phyloP scores from a whole-genome alignment of 2,329 filamentous ascomycete species.

The Cordyceps pruinosa region DNA sequence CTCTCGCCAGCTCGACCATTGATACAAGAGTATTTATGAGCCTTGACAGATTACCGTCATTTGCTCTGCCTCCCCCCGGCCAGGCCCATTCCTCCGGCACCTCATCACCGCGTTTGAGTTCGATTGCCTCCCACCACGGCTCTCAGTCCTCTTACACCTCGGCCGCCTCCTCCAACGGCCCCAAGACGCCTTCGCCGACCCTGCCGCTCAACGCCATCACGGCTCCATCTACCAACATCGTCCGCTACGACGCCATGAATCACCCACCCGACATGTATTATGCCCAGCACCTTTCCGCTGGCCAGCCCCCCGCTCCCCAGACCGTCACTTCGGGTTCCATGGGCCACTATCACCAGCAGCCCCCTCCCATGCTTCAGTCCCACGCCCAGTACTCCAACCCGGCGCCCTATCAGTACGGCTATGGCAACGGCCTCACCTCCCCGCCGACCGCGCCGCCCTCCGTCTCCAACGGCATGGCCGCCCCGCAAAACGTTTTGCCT shows the following conservation, averaged over 20 bases:
- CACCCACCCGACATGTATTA: slow-evolving; percentile 83
- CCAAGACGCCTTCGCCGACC: slow-evolving; percentile 72
- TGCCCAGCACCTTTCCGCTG: slow-evolving; percentile 69
- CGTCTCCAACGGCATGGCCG: slow-evolving; percentile 63
- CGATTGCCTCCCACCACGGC: slow-evolving; percentile 55
- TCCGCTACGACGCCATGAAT: slow-evolving; percentile 61
- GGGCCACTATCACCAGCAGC: slow-evolving; percentile 71
- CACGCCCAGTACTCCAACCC: slow-evolving; percentile 61
- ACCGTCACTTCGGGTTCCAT: slow-evolving; percentile 68
- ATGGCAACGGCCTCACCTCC: slow-evolving; percentile 72
- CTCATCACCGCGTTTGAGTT: slow-evolving; percentile 69
- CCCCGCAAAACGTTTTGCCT: slow-evolving; percentile 57
- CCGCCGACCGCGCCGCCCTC: slow-evolving; percentile 62
- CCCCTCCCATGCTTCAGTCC: slow-evolving; percentile 68
- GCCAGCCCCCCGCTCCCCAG: slow-evolving; percentile 67
- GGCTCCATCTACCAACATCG: slow-evolving; percentile 25
- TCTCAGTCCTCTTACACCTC: slow-evolving; percentile 50
- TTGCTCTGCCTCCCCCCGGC: slow-evolving; percentile 62
- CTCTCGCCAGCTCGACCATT: neutral
- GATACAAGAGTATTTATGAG: slow-evolving; percentile 43
- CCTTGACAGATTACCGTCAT: slow-evolving; percentile 62
- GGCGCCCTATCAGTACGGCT: slow-evolving; percentile 64
- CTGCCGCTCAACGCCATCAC: slow-evolving; percentile 43
- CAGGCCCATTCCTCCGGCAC: slow-evolving; percentile 65
- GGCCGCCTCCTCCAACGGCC: slow-evolving; percentile 52